Base-by-base conservation (phyloP, 805 yeast genomes). In the Candida cerambycidarum region DNA sequence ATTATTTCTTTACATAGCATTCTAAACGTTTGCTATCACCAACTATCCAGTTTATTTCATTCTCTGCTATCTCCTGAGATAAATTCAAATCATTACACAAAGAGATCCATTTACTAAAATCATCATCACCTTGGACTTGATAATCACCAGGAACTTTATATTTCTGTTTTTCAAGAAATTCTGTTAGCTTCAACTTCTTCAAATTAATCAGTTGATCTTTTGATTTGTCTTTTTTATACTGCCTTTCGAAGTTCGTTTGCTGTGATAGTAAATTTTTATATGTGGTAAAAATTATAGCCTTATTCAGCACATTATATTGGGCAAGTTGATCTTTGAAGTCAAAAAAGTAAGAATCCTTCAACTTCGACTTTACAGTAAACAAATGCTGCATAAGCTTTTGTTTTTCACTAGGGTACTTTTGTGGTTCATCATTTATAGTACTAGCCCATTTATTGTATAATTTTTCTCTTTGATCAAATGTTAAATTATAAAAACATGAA, bases 1-100 rank as follows among this genome's bases (percentile, higher is more conserved):
- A 34, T 12, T 35, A 24, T 13, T 32, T 33, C 13, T 49, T 48
- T 29, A 54, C 21, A 41, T 67, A 68, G 37, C 58, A 50, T 25
- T 53, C 56, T 10, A 62, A 48, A 27, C 75, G 50, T 46, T 70
- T 70, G 16, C 62, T 67, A 41, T 68, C 72, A 3, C 74, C 75
- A 8, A 70, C 61, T 8, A 70, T 50, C 46, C 66, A 70, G 42
- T 70, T 70, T 16, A 54, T 51, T 15, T 58, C 54, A 37, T 59
- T 51, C 27, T 62, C 57, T 1, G 50, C 65, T 4, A 67, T 41
- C 4, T 24, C 29, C 2, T 32, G 37, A 3, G 63, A 58, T 2
- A 67, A 32, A 1, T 51, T 16, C 21, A 43, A 36, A 10, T 38
- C 39, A 29, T 63, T 62, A 34, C 65, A 51, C 10, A 68, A 41